A percentile compares a stretch with the other conserved stretches of the same genome.
These are phyloP conservation scores for Mycena pura DNA, from an alignment of 768 basidiomycete species.

Conservation along the genomic window DNA sequence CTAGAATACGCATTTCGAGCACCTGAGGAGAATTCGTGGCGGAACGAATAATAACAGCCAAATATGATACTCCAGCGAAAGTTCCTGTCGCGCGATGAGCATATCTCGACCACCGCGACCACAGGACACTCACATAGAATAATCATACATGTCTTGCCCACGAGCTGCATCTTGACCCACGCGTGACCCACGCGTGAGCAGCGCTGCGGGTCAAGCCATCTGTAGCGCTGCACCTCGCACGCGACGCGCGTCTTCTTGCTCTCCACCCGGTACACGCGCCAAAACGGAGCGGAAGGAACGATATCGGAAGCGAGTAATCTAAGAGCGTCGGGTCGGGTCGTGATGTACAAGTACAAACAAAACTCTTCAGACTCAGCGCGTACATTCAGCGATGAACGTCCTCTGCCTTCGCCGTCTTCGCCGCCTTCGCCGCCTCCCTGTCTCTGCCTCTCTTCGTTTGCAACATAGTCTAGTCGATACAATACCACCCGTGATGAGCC, in stretches of 20 bases:
- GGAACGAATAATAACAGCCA: conserved; percentile 98
- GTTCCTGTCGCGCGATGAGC: conserved; percentile 55
- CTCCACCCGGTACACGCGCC: conserved; percentile 92
- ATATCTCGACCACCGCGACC: conserved; percentile 1
- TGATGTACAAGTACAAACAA: too few species aligned
- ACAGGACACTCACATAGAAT: conserved; percentile 72
- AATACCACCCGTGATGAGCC: too few species aligned
- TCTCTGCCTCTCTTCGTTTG: too few species aligned
- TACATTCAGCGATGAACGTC: too few species aligned
- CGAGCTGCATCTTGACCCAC: conserved; percentile 89
- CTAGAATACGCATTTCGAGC: conserved; percentile 34
- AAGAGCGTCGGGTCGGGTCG: too few species aligned
- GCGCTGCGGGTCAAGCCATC: conserved; percentile 86
- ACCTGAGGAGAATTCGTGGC: conserved; percentile 97
- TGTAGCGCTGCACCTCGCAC: conserved; percentile 72
- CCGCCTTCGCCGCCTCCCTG: too few species aligned
- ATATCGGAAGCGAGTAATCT: too few species aligned
- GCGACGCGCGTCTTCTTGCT: conserved; percentile 97
- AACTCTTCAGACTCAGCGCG: too few species aligned
- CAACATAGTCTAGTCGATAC: too few species aligned
- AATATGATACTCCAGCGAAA: conserved; percentile 93
- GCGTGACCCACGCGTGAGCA: conserved; percentile 65
- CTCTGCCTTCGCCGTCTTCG: too few species aligned
- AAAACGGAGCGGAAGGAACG: too few species aligned
- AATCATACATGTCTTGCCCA: conserved; percentile 93